Conservation (phyloP, 2,329 filamentous ascomycete species). For the Ceratocystis albifundus region DNA sequence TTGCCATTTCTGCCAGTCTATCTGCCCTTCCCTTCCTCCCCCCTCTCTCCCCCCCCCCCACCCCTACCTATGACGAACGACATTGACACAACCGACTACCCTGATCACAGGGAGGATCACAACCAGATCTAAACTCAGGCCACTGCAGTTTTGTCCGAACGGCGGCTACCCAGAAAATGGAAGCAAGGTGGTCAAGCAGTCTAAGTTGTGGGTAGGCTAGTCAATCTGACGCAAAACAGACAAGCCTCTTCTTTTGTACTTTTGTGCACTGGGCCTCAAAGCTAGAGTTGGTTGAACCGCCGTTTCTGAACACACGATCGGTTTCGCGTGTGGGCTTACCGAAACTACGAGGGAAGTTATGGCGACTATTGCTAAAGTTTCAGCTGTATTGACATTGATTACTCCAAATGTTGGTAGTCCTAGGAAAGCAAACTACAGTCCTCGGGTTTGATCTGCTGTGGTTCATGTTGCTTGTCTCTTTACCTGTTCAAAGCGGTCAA, state of each 20-base stretch:
- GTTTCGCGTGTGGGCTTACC: background rate
- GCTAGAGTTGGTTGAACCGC: background rate
- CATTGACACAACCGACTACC: background rate
- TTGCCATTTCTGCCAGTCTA: background rate
- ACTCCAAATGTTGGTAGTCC: background rate
- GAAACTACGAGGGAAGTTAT: background rate
- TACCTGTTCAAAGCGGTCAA: no score
- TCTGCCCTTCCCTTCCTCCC: background rate
- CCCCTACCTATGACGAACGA: background rate
- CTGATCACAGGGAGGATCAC: constrained; percentile 2
- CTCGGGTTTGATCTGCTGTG: no score
- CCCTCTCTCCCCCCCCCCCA: background rate
- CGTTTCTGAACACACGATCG: constrained; percentile 11
- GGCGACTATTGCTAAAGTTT: background rate
- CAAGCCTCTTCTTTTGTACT: background rate
- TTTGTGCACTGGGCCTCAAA: background rate
- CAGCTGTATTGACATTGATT: background rate
- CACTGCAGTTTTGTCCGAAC: background rate
- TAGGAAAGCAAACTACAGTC: no score
- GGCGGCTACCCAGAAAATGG: background rate
- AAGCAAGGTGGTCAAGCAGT: background rate
- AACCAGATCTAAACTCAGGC: background rate
- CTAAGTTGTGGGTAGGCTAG: background rate
- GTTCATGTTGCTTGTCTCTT: no score
- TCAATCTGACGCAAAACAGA: background rate